These are phyloP conservation scores for Isoetes taiwanensis DNA, from an alignment of 75 land plant genomes.

Conservation along the genomic window DNA sequence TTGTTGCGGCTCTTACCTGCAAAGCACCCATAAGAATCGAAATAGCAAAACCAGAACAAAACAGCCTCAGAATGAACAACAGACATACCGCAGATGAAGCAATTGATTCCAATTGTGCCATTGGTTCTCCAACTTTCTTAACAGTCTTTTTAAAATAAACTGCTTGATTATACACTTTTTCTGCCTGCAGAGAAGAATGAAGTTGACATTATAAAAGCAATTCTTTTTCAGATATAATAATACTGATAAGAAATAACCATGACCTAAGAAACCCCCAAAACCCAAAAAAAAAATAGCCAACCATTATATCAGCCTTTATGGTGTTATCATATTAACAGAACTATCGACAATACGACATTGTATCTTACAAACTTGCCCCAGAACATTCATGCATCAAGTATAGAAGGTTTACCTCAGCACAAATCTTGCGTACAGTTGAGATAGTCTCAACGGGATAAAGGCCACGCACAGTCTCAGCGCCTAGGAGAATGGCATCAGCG, in stretches of 20 bases:
- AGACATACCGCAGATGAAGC: constrained; percentile 1
- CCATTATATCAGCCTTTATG: too few species aligned
- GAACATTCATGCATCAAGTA: too few species aligned
- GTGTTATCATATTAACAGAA: too few species aligned
- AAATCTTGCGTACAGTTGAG: constrained; percentile 2
- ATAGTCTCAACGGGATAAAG: constrained; percentile 4
- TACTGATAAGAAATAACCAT: too few species aligned
- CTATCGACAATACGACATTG: too few species aligned
- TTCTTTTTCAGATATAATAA: neutral
- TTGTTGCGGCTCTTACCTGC: neutral
- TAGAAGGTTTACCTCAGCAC: too few species aligned
- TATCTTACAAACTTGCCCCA: too few species aligned
- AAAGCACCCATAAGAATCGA: too few species aligned
- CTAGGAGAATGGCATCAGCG: neutral
- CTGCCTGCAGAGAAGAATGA: neutral
- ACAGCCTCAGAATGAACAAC: neutral
- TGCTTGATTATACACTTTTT: constrained; percentile 2
- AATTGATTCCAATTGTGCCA: neutral
- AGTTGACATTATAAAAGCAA: neutral
- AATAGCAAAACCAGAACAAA: neutral
- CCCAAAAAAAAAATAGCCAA: too few species aligned
- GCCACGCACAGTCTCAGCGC: constrained; percentile 1
- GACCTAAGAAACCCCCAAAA: too few species aligned
- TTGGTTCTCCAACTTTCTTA: constrained; percentile 7
- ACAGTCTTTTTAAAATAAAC: neutral